Percentiles rank a stretch among this genome's conserved stretches.
These are phyloP conservation scores for Yamadazyma nakazawae DNA, from an alignment of 805 yeast species.

Conservation along the genomic window DNA sequence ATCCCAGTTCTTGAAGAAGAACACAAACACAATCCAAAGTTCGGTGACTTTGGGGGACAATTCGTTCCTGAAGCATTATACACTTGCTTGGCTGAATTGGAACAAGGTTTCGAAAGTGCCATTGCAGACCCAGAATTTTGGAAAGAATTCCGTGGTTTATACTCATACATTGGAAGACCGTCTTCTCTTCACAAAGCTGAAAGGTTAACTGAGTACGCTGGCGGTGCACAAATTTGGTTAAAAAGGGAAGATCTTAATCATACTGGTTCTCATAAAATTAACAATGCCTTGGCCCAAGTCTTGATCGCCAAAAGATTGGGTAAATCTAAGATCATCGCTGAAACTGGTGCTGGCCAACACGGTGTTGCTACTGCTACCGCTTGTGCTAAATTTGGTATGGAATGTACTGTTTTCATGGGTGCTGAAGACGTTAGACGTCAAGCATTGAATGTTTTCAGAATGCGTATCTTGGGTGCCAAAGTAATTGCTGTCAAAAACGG, in stretches of 20 bases:
- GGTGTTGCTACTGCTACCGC: slow-evolving; percentile 94
- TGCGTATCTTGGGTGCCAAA: slow-evolving; percentile 93
- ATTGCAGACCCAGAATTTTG: slow-evolving; percentile 88
- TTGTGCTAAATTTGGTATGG: slow-evolving; percentile 86
- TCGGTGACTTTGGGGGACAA: slow-evolving; percentile 98
- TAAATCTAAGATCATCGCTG: slow-evolving; percentile 75
- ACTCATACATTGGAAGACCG: slow-evolving; percentile 95
- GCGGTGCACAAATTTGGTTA: slow-evolving; percentile 93
- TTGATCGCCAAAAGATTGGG: slow-evolving; percentile 77
- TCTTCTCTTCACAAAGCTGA: slow-evolving; percentile 89
- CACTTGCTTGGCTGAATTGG: slow-evolving; percentile 86
- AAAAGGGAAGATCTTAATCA: slow-evolving; percentile 95
- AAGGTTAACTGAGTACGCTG: slow-evolving; percentile 82
- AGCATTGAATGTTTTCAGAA: slow-evolving; percentile 96
- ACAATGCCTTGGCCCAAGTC: slow-evolving; percentile 81
- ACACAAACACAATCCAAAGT: slow-evolving; percentile 71
- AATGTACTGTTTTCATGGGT: slow-evolving; percentile 96
- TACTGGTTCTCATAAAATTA: slow-evolving; percentile 85
- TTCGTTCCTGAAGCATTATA: slow-evolving; percentile 96
- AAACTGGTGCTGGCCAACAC: slow-evolving; percentile 92
- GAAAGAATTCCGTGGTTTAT: slow-evolving; percentile 83
- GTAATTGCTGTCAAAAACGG: slow-evolving; percentile 94
- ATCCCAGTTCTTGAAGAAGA: slow-evolving; percentile 46
- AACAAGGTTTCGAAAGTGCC: slow-evolving; percentile 81
- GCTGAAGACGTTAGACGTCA: slow-evolving; percentile 99